Evolutionary conservation across 2,329 filamentous ascomycete species (phyloP), one percentile per base, ranked within the genome.

Genomic region (Cryphonectria naterciae): DNA sequence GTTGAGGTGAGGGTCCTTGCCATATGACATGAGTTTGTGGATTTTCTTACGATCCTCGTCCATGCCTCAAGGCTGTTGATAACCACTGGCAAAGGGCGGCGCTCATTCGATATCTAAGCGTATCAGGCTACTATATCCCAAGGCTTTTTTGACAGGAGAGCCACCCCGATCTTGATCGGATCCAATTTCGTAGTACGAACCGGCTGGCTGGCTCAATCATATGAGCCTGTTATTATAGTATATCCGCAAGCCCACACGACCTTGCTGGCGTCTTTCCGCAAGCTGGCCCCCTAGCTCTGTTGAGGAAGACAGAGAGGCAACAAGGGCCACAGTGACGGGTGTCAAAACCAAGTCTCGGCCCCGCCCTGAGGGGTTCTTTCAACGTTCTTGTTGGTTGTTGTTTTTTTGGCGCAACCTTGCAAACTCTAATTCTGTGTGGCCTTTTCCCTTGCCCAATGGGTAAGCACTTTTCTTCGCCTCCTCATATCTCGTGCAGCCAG

Each of bases 391-490:
- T 58, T 67, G n/a, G n/a, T n/a, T n/a, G n/a, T n/a, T n/a, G n/a
- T 67, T 67, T 32, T 32, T 3, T 67, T 67, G 65, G 60, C 65
- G 15, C 39, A 54, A 43, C 65, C 54, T 28, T 41, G 37, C 65
- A 43, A 56, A 58, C 52, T 39, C 15, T 67, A 58, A 28, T 32
- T 58, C 11, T 39, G n/a, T 35, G 25, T 28, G 35, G 35, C 15
- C 54, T 19, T 58, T 32, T 32, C 19, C 54, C 54, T 28, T 32
- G 54, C 15, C 15, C 28, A 32, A 58, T 58, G 15, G 54, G 52
- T 3, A 46, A 10, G 10, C 13, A 2, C 4, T 49, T n/a, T n/a
- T 49, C n/a, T 22, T 49, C 46, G 46, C 22, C n/a, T 56, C n/a
- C n/a, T 54, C 49, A n/a, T 10, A 13, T 54, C n/a, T 54, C n/a